Evolutionary conservation across 768 basidiomycete species (phyloP), one percentile per base, ranked within the genome.

Genomic region (Rhodotorula sphaerocarpa): DNA sequence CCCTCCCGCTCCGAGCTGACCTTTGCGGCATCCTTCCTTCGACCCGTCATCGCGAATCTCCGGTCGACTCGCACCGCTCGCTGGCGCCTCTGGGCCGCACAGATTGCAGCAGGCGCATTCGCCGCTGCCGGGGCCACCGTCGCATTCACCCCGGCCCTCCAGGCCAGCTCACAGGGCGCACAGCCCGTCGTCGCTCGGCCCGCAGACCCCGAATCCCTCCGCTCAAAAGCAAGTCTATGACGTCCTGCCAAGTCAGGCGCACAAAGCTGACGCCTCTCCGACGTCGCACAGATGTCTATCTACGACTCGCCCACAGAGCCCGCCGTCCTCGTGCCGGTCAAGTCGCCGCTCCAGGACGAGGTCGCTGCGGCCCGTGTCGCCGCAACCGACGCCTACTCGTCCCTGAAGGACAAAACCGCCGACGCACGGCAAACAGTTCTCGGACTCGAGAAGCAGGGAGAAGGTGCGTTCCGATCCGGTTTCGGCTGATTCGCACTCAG

Each of bases 391-490:
- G 79, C 81, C 20, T 82, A 85, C 70, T 67, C 74, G 7, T 80
- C 83, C 33, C 82, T 82, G n/a, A 81, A 83, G 59, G 77, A 79
- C 2, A 80, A 82, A 51, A 83, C 90, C 28, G 87, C 90, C 67
- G 80, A 79, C 2, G 82, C 83, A 47, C 82, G 93, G 23, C 82
- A 84, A 36, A 80, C 80, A 65, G 93, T 90, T 90, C 87, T 97
- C 70, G 82, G 81, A 18, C 79, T 90, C 36, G 93, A 96, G 74
- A 82, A 86, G 68, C 80, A 82, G 12, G 84, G 92, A 36, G 92
- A 95, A 77, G 77, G 92, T 92, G 74, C 68, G 78, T 75, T 14
- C 20, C n/a, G n/a, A n/a, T n/a, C n/a, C n/a, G 31, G 16, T 23
- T n/a, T 54, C n/a, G 14, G 33, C 42, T 23, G 39, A 10, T 41